Percentiles rank a stretch among this genome's conserved stretches.
These are phyloP conservation scores for Blastobotrys parvus DNA, from an alignment of 805 yeast species.

Conservation along the genomic window DNA sequence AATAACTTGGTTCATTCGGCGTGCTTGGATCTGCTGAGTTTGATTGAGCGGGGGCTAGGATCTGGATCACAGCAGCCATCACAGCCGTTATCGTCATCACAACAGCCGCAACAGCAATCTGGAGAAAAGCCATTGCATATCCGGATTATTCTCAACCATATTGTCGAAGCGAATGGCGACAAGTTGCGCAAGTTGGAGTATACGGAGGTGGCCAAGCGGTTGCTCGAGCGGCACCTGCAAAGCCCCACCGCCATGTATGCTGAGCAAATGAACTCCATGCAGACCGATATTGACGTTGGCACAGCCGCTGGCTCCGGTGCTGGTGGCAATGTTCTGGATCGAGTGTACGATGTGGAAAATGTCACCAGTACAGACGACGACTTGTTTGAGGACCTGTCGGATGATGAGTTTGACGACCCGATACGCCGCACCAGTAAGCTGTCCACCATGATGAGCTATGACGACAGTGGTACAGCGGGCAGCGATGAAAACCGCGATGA, in stretches of 20 bases:
- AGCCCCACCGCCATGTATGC: neutral
- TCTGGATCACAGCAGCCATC: conserved; percentile 1
- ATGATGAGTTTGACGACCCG: neutral
- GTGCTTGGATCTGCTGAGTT: conserved; percentile 48
- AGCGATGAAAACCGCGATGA: neutral
- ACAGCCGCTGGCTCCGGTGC: neutral
- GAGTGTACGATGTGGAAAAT: neutral
- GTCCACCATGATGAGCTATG: neutral
- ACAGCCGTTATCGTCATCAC: too few species aligned
- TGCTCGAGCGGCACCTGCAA: conserved; percentile 9
- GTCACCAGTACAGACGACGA: neutral
- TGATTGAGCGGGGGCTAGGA: conserved; percentile 6
- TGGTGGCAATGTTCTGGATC: neutral
- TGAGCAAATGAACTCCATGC: neutral
- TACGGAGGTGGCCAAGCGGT: conserved; percentile 17
- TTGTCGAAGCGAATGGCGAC: conserved; percentile 26
- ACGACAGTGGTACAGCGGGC: neutral
- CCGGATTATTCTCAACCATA: conserved; percentile 23
- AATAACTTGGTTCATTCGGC: conserved; percentile 70
- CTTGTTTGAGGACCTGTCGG: neutral
- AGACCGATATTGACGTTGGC: conserved; percentile 4
- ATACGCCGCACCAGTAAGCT: neutral
- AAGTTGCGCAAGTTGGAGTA: conserved; percentile 27
- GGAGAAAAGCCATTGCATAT: neutral
- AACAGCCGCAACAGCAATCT: neutral